Evolutionary conservation across 2,329 filamentous ascomycete species (phyloP).

Genomic region (Alternaria conjuncta): DNA sequence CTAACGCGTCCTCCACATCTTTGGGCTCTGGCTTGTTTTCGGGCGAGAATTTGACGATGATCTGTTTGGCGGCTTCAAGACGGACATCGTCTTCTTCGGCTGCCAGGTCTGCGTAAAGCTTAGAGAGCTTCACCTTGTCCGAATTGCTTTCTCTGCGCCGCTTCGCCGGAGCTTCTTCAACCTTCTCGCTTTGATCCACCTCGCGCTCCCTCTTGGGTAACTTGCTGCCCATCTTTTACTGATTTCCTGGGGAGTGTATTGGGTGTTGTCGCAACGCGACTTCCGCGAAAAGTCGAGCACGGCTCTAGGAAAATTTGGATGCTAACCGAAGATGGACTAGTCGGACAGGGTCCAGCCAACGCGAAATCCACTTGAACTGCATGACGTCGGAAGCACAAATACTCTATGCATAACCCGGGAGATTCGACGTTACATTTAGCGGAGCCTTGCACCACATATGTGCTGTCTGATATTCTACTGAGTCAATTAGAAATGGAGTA

Average conservation of each 20-base stretch:
- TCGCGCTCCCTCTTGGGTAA: constrained; percentile 39
- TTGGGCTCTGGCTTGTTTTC: constrained; percentile 46
- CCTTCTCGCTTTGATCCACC: constrained; percentile 17
- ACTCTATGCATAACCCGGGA: no score
- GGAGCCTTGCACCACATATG: no score
- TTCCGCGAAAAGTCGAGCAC: constrained; percentile 13
- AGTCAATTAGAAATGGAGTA: no score
- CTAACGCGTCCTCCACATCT: constrained; percentile 49
- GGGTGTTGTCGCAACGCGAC: constrained; percentile 6
- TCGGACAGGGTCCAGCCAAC: neutral
- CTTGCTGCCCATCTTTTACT: constrained; percentile 33
- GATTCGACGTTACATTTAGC: no score
- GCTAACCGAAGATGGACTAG: constrained; percentile 7
- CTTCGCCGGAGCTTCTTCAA: constrained; percentile 34
- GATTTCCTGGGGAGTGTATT: neutral
- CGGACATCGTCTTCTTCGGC: constrained; percentile 54
- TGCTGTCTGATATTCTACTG: no score
- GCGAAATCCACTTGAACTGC: neutral
- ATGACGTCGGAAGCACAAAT: neutral
- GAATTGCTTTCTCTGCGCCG: constrained; percentile 47
- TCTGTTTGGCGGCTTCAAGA: constrained; percentile 53
- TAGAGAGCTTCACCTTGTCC: constrained; percentile 51
- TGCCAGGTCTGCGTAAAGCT: constrained; percentile 56
- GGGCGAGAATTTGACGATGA: constrained; percentile 52
- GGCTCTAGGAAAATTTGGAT: constrained; percentile 12